A percentile compares a stretch with the other conserved stretches of the same genome.
Evolutionary conservation across 1,284 basidiomycete species (phyloP).

Genomic region (Gastroboletus turbinatus): DNA sequence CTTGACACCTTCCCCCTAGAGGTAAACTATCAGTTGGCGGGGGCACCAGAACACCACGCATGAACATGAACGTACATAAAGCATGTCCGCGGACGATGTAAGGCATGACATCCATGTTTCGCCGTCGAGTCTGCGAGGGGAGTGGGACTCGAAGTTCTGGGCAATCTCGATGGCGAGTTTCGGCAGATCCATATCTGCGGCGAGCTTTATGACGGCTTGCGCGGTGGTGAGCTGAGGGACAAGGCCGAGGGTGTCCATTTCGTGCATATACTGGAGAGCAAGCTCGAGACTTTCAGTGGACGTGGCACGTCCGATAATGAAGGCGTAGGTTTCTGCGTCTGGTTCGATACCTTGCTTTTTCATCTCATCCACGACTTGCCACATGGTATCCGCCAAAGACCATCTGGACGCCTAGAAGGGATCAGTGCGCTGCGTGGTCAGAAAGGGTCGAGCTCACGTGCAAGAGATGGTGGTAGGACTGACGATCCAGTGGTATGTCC

Average conservation of each 20-base stretch:
- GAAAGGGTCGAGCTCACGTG: conserved; percentile 40
- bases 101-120: conserved; percentile 62
- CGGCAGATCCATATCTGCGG: conserved; percentile 49
- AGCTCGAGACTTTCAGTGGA: conserved; percentile 58
- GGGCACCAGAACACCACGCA: neutral
- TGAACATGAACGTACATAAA: conserved; percentile 54
- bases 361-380: conserved; percentile 47
- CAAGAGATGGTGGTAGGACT: conserved; percentile 66
- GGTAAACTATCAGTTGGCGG: conserved; percentile 5
- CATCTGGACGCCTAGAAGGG: conserved; percentile 38
- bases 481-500: conserved; percentile 54
- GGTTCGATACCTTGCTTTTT: conserved; percentile 45
- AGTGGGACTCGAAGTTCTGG: conserved; percentile 52
- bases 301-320: conserved; percentile 51
- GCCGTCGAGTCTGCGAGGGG: conserved; percentile 52
- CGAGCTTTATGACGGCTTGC: conserved; percentile 48
- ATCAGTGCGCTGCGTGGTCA: conserved; percentile 2
- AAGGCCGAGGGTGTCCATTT: conserved; percentile 48
- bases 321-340: conserved; percentile 52
- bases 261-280: conserved; percentile 53
- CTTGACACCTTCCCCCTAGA: conserved; percentile 64
- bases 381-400: conserved; percentile 29
- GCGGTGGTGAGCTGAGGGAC: conserved; percentile 50
- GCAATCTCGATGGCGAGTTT: conserved; percentile 71
- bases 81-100: conserved; percentile 50